These are phyloP conservation scores for Geotrichum aggregatum DNA, from an alignment of 1,139 yeast species.

Conservation along the genomic window DNA sequence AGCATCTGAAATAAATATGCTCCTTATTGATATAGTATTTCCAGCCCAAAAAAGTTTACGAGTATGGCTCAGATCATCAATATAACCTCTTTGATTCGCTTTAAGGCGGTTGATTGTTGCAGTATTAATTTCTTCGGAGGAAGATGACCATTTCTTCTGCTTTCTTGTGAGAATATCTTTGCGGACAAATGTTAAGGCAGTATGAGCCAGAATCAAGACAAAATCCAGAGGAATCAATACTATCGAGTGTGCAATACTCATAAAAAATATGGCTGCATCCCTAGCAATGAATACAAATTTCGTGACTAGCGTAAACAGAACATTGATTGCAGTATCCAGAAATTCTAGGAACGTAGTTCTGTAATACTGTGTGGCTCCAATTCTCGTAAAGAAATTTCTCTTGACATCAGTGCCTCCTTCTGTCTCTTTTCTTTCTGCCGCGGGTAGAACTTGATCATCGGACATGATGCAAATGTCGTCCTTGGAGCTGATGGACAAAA, in stretches of 20 bases:
- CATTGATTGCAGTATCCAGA: background rate
- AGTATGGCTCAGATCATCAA: background rate
- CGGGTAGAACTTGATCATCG: too few species aligned
- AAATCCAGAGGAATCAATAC: slow-evolving; percentile 1
- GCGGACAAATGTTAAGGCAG: background rate
- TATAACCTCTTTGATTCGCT: background rate
- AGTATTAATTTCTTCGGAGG: background rate
- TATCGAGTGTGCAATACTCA: background rate
- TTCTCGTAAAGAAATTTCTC: background rate
- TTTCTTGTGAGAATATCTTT: background rate
- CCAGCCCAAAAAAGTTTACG: slow-evolving; percentile 3
- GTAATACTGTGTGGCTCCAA: background rate
- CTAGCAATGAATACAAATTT: background rate
- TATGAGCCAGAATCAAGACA: slow-evolving; percentile 1
- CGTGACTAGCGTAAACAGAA: background rate
- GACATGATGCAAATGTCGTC: too few species aligned
- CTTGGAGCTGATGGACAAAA: too few species aligned
- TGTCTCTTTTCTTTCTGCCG: background rate
- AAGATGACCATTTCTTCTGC: slow-evolving; percentile 1
- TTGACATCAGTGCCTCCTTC: background rate
- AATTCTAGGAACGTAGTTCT: slow-evolving; percentile 2
- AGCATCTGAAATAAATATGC: background rate
- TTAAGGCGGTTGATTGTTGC: background rate
- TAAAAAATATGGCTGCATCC: background rate
- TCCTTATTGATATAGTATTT: slow-evolving; percentile 1